A percentile compares a stretch with the other conserved stretches of the same genome.
phyloP scores from a whole-genome alignment of 2,329 filamentous ascomycete genomes.

The Trichoderma afroharzianum region DNA sequence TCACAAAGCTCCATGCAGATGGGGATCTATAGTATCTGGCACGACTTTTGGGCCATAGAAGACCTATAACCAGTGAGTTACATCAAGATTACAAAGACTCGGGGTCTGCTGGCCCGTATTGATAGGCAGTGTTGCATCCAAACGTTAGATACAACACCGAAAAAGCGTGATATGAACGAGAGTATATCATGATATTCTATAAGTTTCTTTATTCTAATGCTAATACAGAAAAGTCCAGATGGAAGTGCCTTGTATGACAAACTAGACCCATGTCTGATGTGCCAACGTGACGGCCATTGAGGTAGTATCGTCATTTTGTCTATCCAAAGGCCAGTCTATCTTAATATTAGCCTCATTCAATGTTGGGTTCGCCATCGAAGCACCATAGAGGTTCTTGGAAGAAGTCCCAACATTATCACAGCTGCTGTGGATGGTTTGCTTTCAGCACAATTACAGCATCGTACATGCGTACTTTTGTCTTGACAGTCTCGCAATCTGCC shows the following conservation, averaged over 20 bases:
- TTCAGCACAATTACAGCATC: not conserved
- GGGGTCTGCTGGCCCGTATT: not conserved
- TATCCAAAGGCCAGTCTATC: not conserved
- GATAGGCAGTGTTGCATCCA: not conserved
- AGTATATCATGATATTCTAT: not conserved
- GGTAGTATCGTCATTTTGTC: not conserved
- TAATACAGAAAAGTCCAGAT: not conserved
- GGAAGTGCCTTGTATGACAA: not conserved
- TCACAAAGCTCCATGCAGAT: not conserved
- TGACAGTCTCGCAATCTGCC: not conserved
- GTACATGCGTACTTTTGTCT: constrained; percentile 8
- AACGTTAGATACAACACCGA: not conserved
- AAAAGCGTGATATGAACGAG: not conserved
- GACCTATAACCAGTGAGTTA: not conserved
- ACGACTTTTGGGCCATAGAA: not conserved
- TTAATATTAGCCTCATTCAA: not conserved
- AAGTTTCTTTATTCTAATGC: not conserved
- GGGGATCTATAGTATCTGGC: too few species aligned
- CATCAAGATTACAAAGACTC: not conserved
- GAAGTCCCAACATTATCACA: not conserved
- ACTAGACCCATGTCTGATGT: not conserved
- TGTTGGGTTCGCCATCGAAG: not conserved
- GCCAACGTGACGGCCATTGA: not conserved
- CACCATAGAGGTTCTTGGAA: not conserved
- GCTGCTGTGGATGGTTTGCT: not conserved